Evolutionary conservation across 192 early-diverging fungal genomes (phyloP).

Genomic region (Coemansia sp.): DNA sequence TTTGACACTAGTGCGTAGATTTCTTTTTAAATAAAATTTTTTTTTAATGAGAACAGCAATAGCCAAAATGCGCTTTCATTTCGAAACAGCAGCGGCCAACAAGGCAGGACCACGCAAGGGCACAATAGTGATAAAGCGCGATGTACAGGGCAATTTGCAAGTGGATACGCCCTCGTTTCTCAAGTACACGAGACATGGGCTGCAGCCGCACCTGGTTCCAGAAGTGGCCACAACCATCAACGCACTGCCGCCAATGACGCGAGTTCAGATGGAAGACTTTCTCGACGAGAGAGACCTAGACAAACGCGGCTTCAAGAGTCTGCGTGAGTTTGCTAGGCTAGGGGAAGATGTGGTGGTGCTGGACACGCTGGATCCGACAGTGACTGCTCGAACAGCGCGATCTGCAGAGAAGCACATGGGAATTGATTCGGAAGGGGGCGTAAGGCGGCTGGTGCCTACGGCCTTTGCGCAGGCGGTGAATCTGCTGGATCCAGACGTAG

Average conservation of each 20-base stretch:
- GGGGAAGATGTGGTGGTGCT: slow-evolving; percentile 27
- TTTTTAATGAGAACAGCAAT: not conserved
- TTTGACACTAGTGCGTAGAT: slow-evolving; percentile 24
- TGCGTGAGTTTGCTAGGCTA: slow-evolving; percentile 31
- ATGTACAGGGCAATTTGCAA: not conserved
- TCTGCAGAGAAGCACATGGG: slow-evolving; percentile 38
- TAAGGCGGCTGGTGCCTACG: slow-evolving; percentile 26
- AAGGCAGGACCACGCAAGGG: slow-evolving; percentile 24
- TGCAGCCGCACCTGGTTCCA: slow-evolving; percentile 51
- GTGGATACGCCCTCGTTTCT: slow-evolving; percentile 45
- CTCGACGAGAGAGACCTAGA: slow-evolving; percentile 18
- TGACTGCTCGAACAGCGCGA: slow-evolving; percentile 18
- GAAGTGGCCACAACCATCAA: slow-evolving; percentile 41
- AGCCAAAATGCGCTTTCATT: slow-evolving; percentile 33
- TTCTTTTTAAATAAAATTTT: not conserved
- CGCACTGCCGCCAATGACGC: slow-evolving; percentile 30
- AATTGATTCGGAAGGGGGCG: slow-evolving; percentile 44
- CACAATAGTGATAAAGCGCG: slow-evolving; percentile 23
- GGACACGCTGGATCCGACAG: slow-evolving; percentile 41
- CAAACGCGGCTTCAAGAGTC: slow-evolving; percentile 10
- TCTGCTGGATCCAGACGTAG: slow-evolving; percentile 35
- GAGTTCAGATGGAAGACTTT: slow-evolving; percentile 52
- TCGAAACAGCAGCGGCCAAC: slow-evolving; percentile 21
- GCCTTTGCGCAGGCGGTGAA: slow-evolving; percentile 30
- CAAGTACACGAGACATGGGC: slow-evolving; percentile 46